Evolutionary conservation across 768 basidiomycete species (phyloP).

Genomic region (Pleurotus ostreatus): DNA sequence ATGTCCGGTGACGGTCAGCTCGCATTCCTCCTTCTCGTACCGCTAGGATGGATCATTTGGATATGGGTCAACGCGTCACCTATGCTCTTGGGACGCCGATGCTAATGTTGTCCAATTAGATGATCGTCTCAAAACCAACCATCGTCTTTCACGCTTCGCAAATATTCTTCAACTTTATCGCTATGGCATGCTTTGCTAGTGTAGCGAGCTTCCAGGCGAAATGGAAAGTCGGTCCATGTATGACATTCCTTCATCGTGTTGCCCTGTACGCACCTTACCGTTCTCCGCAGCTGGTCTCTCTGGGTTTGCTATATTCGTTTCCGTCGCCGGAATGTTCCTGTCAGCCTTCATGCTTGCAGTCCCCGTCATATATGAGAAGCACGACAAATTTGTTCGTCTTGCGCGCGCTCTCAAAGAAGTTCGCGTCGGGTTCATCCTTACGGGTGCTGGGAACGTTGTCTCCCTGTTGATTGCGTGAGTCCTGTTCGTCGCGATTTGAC

Average conservation of each 20-base stretch:
- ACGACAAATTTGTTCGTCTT: slow-evolving; percentile 72
- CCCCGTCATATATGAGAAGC: slow-evolving; percentile 81
- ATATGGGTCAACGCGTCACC: slow-evolving; percentile 51
- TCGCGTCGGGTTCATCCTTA: slow-evolving; percentile 81
- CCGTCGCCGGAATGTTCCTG: slow-evolving; percentile 68
- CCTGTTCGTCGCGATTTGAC: slow-evolving; percentile 5
- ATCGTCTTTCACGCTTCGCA: slow-evolving; percentile 76
- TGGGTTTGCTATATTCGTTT: slow-evolving; percentile 81
- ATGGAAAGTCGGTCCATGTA: slow-evolving; percentile 83
- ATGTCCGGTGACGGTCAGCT: slow-evolving; percentile 42
- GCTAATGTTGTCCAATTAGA: slow-evolving; percentile 37
- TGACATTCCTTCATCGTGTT: slow-evolving; percentile 26
- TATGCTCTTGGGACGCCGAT: too few species aligned
- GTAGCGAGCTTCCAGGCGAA: slow-evolving; percentile 87
- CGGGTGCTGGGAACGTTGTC: slow-evolving; percentile 60
- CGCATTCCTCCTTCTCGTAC: slow-evolving; percentile 62
- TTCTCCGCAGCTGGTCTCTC: slow-evolving; percentile 68
- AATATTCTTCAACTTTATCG: slow-evolving; percentile 90
- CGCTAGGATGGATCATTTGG: slow-evolving; percentile 62
- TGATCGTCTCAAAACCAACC: slow-evolving; percentile 83
- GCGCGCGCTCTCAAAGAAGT: slow-evolving; percentile 80
- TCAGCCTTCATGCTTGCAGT: slow-evolving; percentile 71
- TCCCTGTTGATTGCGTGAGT: slow-evolving; percentile 78
- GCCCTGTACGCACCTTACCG: slow-evolving; percentile 14
- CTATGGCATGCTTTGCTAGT: slow-evolving; percentile 88